These are phyloP conservation scores for Cyclotella choctawhatcheeana DNA, from an alignment of 108 stramenopile species.

Conservation along the genomic window DNA sequence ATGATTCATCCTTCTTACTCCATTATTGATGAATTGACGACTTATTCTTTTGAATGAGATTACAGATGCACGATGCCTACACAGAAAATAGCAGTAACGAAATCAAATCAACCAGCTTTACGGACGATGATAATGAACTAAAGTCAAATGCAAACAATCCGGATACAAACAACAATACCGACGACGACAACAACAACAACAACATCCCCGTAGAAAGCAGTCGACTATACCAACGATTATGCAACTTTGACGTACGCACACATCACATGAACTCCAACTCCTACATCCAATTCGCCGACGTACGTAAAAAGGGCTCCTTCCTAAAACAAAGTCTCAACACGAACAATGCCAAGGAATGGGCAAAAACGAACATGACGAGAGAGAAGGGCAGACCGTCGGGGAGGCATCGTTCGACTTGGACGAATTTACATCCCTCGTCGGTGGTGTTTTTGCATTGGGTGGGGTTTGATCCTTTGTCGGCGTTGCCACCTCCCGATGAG, in stretches of 20 bases:
- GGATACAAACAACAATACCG: background rate
- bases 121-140: conserved; percentile 8
- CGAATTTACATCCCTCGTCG: conserved; percentile 50
- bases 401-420: conserved; percentile 51
- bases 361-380: background rate
- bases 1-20: no score
- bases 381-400: conserved; percentile 40
- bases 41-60: no score
- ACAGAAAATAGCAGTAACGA: conserved; percentile 32
- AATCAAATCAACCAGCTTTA: conserved; percentile 2
- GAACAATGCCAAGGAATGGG: conserved; percentile 62
- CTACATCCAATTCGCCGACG: conserved; percentile 72
- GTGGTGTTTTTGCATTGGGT: conserved; percentile 86
- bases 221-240: conserved; percentile 59
- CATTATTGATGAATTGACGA: no score
- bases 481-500: conserved; percentile 72
- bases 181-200: conserved; percentile 1
- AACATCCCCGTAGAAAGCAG: conserved; percentile 11
- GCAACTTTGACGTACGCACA: conserved; percentile 83
- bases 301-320: conserved; percentile 76
- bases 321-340: conserved; percentile 27
- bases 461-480: conserved; percentile 68
- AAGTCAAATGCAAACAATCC: background rate
- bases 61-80: conserved; percentile 67
- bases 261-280: conserved; percentile 66